These are phyloP conservation scores for Hypoxylon sp. DNA, from an alignment of 2,329 filamentous ascomycete species.

Conservation along the genomic window DNA sequence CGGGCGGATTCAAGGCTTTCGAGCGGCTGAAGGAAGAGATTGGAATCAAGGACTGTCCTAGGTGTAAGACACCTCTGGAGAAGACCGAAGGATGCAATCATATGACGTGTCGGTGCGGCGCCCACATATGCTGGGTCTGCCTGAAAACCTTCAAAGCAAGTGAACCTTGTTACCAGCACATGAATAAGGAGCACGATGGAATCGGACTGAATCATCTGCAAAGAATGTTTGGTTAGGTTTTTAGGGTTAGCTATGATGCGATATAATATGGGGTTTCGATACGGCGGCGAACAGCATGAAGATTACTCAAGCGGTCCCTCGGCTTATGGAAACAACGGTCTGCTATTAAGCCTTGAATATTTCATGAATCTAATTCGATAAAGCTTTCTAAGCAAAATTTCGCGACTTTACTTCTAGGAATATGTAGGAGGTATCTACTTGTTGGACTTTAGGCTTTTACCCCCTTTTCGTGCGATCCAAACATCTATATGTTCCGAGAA, in stretches of 20 bases:
- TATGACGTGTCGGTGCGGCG: slow-evolving; percentile 60
- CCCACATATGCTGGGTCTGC: slow-evolving; percentile 66
- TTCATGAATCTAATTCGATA: too few relatives aligned
- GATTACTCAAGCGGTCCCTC: neutral
- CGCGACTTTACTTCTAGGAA: too few relatives aligned
- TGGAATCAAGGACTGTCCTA: slow-evolving; percentile 60
- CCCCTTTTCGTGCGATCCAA: neutral
- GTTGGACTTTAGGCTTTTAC: neutral
- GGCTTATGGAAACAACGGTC: too few relatives aligned
- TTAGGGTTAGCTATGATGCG: neutral
- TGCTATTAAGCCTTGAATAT: too few relatives aligned
- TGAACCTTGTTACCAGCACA: slow-evolving; percentile 48
- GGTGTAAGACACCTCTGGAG: slow-evolving; percentile 59
- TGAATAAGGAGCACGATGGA: slow-evolving; percentile 36
- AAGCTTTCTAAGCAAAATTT: too few relatives aligned
- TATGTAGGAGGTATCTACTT: too few relatives aligned
- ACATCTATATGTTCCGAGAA: neutral
- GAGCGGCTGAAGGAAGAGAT: slow-evolving; percentile 54
- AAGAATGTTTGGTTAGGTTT: neutral
- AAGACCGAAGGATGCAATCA: slow-evolving; percentile 64
- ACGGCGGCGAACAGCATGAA: neutral
- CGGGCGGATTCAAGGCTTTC: slow-evolving; percentile 50
- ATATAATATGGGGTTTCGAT: neutral
- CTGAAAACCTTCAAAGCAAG: slow-evolving; percentile 54
- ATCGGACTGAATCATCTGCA: slow-evolving; percentile 20